Evolutionary conservation across 164 flowering plant species (phyloP), one percentile per base, ranked within the genome.

Genomic region (Liriodendron chinense): DNA sequence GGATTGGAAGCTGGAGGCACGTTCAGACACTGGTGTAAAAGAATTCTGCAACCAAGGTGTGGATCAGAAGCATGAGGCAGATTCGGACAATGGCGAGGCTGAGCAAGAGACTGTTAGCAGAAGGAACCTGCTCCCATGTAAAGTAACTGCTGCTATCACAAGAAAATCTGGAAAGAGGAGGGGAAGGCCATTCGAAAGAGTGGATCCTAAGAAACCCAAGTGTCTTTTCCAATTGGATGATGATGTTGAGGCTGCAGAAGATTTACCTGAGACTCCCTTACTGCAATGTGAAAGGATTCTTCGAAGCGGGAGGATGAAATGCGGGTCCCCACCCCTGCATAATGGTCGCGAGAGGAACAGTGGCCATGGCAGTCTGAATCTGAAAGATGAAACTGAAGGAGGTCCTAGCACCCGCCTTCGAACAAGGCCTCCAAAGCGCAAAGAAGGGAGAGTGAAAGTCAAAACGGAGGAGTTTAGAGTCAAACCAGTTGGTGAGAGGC

Each of bases 371-470:
- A 80, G 78, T 74, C 59, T 82, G 73, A 68, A 49, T 67, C 74
- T 21, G 53, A 87, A 87, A 70, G 88, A 84, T 16, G 89, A 85
- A 75, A 5, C 47, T 21, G 92, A 86, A 69, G 94, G 90, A 68
- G 94, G 94, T 64, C 97, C 94, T n/a, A 86, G 94, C 87, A 87
- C 94, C 23, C 91, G 96, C 22, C 89, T 91, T 22, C 83, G 98
- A 78, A 86, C 80, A 75, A 85, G 97, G 76, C 77, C 82, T 20
- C 61, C 82, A 34, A 92, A 85, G 72, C 83, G 82, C 65, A 22
- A 20, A 49, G 79, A 65, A 10, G 21, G 71, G 25, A 83, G 78
- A 74, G 56, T 16, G 34, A 83, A 79, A 74, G 56, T 25, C 28
- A 74, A 74, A 57, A 23, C 53, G 25, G 71, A 50, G 47, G 83